Percentiles rank a stretch among this genome's conserved stretches.
These are phyloP conservation scores for Stemphylium lycopersici DNA, from an alignment of 2,329 filamentous ascomycete species.

Conservation along the genomic window DNA sequence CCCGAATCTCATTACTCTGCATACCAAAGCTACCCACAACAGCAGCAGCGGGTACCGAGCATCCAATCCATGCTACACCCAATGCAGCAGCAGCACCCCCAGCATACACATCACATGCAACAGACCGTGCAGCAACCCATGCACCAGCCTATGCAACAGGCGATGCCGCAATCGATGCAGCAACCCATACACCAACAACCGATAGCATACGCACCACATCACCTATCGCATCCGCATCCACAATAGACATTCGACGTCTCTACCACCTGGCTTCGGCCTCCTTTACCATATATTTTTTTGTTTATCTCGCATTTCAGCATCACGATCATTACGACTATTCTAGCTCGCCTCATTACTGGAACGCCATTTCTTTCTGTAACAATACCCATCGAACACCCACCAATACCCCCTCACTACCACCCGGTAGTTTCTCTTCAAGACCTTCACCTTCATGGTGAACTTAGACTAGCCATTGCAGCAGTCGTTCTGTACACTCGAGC, in stretches of 20 bases:
- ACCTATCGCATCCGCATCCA: constrained; percentile 22
- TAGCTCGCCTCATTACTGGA: neutral
- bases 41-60: constrained; percentile 44
- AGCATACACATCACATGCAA: constrained; percentile 6
- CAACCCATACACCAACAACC: constrained; percentile 11
- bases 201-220: constrained; percentile 28
- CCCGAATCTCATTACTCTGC: constrained; percentile 27
- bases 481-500: constrained; percentile 7
- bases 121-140: constrained; percentile 9
- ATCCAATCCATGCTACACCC: constrained; percentile 49
- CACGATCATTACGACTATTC: constrained; percentile 25
- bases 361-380: constrained; percentile 12
- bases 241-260: constrained; percentile 16
- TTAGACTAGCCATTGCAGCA: constrained; percentile 4
- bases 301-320: constrained; percentile 16
- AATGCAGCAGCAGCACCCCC: neutral
- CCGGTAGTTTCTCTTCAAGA: constrained; percentile 6
- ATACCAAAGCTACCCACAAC: constrained; percentile 29
- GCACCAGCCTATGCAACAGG: constrained; percentile 9
- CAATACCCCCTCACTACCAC: constrained; percentile 7
- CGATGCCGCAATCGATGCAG: constrained; percentile 9
- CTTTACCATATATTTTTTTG: constrained; percentile 16
- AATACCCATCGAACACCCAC: constrained; percentile 11
- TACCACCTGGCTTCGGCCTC: constrained; percentile 19
- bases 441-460: neutral